Percentiles rank a stretch among this genome's conserved stretches.
These are phyloP conservation scores for Dothideomycetes sp. DNA, from an alignment of 2,329 filamentous ascomycete species.

Conservation along the genomic window DNA sequence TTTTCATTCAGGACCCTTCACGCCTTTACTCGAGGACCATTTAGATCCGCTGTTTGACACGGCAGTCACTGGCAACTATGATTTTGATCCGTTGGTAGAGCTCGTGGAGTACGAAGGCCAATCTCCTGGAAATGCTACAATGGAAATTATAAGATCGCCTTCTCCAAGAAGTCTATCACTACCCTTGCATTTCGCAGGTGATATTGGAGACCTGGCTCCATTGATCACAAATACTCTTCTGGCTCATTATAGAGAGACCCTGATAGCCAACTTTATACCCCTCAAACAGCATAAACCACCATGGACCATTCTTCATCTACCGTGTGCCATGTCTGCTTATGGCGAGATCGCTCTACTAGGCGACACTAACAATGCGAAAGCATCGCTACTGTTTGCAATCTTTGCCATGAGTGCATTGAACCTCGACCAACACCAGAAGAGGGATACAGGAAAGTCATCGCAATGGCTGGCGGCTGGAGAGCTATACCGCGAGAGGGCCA, in stretches of 20 bases:
- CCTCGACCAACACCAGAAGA: not conserved
- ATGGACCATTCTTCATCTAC: slow-evolving; percentile 7
- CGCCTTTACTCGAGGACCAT: too few relatives aligned
- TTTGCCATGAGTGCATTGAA: slow-evolving; percentile 8
- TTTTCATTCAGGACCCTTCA: too few relatives aligned
- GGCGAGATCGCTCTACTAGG: slow-evolving; percentile 4
- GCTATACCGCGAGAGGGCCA: slow-evolving; percentile 4
- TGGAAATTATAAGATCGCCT: too few relatives aligned
- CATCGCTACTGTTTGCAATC: slow-evolving; percentile 4
- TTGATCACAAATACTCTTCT: slow-evolving; percentile 1
- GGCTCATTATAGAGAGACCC: slow-evolving; percentile 1
- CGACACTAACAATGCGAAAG: slow-evolving; percentile 6
- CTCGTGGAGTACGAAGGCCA: too few relatives aligned
- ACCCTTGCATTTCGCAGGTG: slow-evolving; percentile 3
- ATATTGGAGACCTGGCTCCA: slow-evolving; percentile 5
- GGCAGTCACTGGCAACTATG: too few relatives aligned
- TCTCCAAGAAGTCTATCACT: too few relatives aligned
- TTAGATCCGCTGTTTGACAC: too few relatives aligned
- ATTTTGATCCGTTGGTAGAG: too few relatives aligned
- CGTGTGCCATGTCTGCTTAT: slow-evolving; percentile 3
- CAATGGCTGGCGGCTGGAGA: slow-evolving; percentile 4
- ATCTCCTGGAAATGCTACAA: too few relatives aligned
- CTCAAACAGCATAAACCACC: slow-evolving; percentile 4
- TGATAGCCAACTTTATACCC: slow-evolving; percentile 5
- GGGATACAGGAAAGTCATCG: not conserved